Base-by-base conservation (phyloP, 2,329 filamentous ascomycete species). In the Xylariaceae sp. region DNA sequence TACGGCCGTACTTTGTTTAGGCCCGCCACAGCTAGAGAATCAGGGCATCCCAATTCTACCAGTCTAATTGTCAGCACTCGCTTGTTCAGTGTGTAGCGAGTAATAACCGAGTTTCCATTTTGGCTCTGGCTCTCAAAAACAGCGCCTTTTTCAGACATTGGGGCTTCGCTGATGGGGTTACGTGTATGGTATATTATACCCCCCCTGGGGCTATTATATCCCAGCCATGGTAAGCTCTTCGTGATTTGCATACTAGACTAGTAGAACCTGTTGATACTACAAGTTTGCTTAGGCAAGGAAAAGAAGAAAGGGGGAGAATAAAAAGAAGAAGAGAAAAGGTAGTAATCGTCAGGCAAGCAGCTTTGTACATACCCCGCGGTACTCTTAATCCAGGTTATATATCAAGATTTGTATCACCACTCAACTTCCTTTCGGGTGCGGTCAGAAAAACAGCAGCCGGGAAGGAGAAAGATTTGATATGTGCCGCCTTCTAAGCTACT, bases 381-480 rank as follows among this genome's bases (percentile, higher is more conserved):
- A 35, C 23, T 45, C 33, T 18, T 45, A 40, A 32, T 41, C 35
- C 16, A 21, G 36, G 26, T 18, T 4, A 43, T 43, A 3, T 40
- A 23, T n/a, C n/a, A n/a, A n/a, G 24, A 24, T 42, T 20, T 32
- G 13, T 10, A n/a, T n/a, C n/a, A n/a, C n/a, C n/a, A n/a, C 11
- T 30, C 18, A 16, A 24, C 32, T 39, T 21, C 15, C 23, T 13
- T n/a, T n/a, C n/a, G 27, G 24, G 10, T 30, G 13, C 16, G 39
- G 13, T 21, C 23, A 24, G 30, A 42, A 42, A 39, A 45, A 35
- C 33, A 45, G 36, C 29, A 42, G 11, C 48, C 40, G 48, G 48
- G 48, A 40, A 41, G 33, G 21, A 20, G 23, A 44, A 47, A 55
- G 53, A 45, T 52, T 55, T 52, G 52, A 55, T 47, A 47, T 52